A percentile compares a stretch with the other conserved stretches of the same genome.
These are phyloP conservation scores for Zoysia pacifica DNA, from an alignment of 176 grass and related monocot genomes.

Conservation along the genomic window DNA sequence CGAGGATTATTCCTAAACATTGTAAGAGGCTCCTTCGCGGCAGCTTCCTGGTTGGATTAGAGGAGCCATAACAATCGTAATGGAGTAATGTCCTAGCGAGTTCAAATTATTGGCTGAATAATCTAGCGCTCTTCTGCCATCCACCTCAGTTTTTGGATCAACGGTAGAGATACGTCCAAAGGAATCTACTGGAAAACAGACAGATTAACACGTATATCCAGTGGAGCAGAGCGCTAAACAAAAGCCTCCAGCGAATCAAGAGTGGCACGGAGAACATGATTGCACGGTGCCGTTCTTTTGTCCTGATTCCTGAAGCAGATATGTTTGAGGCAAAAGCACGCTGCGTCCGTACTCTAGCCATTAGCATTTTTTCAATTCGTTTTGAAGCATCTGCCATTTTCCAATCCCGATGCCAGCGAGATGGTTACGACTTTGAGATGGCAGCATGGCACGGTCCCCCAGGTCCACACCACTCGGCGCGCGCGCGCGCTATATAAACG, in stretches of 20 bases:
- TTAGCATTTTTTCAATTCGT: slow-evolving; percentile 6
- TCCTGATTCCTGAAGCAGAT: slow-evolving; percentile 31
- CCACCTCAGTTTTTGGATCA: slow-evolving; percentile 16
- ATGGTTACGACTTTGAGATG: slow-evolving; percentile 40
- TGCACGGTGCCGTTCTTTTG: slow-evolving; percentile 19
- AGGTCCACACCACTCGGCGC: slow-evolving; percentile 30
- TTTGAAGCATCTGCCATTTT: background rate
- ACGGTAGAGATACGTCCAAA: slow-evolving; percentile 34
- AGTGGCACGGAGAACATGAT: slow-evolving; percentile 31
- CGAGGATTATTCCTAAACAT: slow-evolving; percentile 40
- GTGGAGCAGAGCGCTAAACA: slow-evolving; percentile 42
- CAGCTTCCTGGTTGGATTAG: slow-evolving; percentile 45
- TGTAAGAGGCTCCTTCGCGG: slow-evolving; percentile 29
- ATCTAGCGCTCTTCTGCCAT: slow-evolving; percentile 37
- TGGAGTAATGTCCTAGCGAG: background rate
- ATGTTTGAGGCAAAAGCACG: background rate
- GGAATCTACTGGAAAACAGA: slow-evolving; percentile 47
- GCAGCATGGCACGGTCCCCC: slow-evolving; percentile 22
- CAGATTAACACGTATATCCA: slow-evolving; percentile 42
- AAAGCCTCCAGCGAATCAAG: slow-evolving; percentile 11
- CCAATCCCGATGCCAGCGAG: slow-evolving; percentile 25
- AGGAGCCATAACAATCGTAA: background rate
- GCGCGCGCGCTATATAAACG: slow-evolving; percentile 45
- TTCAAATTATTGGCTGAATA: slow-evolving; percentile 38
- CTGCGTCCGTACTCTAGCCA: background rate